These are phyloP conservation scores for Cochlearia excelsa DNA, from an alignment of 345 rosid genomes.

Conservation along the genomic window DNA sequence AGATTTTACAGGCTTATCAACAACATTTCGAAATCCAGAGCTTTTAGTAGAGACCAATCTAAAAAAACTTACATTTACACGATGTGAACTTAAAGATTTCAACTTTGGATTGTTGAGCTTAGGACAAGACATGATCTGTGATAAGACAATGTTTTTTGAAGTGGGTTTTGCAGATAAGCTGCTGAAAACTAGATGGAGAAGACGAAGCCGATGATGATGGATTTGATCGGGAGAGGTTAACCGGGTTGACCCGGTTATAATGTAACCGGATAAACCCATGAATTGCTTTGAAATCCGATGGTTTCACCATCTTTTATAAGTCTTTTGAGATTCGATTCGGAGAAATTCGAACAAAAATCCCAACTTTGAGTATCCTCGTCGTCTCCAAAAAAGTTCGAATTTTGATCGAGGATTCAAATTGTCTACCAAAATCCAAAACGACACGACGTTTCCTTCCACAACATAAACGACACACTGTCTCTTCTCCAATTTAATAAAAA, in stretches of 20 bases:
- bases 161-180: conserved; percentile 38
- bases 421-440: too few species aligned
- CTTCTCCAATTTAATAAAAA: too few species aligned
- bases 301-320: conserved; percentile 43
- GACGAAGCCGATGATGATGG: conserved; percentile 28
- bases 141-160: conserved; percentile 38
- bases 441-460: too few species aligned
- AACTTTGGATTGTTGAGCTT: conserved; percentile 24
- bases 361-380: conserved; percentile 4
- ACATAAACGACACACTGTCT: too few species aligned
- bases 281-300: conserved; percentile 39
- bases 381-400: conserved; percentile 1
- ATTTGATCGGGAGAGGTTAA: conserved; percentile 34
- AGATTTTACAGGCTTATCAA: conserved; percentile 58
- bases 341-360: conserved; percentile 5
- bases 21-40: conserved; percentile 38
- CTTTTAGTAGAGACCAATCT: conserved; percentile 46
- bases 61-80: conserved; percentile 22
- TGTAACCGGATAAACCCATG: conserved; percentile 45
- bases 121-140: conserved; percentile 38
- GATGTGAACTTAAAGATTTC: conserved; percentile 27
- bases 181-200: conserved; percentile 28
- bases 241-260: conserved; percentile 36
- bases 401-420: conserved; percentile 6
- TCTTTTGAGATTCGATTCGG: conserved; percentile 16